A percentile compares a stretch with the other conserved stretches of the same genome.
Evolutionary conservation across 441 rosid genomes (phyloP).

Genomic region (Syzygium malaccense): DNA sequence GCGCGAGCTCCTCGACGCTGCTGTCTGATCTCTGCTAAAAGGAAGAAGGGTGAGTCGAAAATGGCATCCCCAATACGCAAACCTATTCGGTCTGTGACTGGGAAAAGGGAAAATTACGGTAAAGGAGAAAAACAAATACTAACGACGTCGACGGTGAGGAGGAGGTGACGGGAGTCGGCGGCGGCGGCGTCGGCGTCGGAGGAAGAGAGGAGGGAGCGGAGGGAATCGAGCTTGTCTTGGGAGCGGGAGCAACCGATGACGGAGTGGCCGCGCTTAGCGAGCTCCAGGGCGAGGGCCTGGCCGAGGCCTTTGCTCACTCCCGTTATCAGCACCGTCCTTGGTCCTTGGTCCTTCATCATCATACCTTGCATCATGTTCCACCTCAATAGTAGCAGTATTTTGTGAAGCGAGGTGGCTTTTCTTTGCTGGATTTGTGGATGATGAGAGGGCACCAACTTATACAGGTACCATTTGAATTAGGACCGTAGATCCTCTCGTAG

Average conservation of each 20-base stretch:
- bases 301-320: conserved; percentile 89
- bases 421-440: neutral
- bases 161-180: conserved; percentile 32
- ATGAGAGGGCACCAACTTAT: neutral
- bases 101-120: neutral
- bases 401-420: neutral
- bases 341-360: no score
- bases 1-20: conserved; percentile 74
- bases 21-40: conserved; percentile 50
- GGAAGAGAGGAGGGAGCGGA: conserved; percentile 48
- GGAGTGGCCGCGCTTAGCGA: conserved; percentile 77
- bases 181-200: conserved; percentile 7
- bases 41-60: neutral
- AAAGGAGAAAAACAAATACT: neutral
- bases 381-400: neutral
- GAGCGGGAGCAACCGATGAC: conserved; percentile 84
- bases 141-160: conserved; percentile 70
- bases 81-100: neutral
- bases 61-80: neutral
- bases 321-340: conserved; percentile 52
- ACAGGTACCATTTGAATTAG: neutral
- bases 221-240: conserved; percentile 62
- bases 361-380: neutral
- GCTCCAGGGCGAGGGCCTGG: conserved; percentile 73
- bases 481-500: neutral